Percentiles rank a stretch among this genome's conserved stretches.
Conservation (phyloP, 2,329 filamentous ascomycete genomes). For the Neophaeococcomyces mojaviensis region DNA sequence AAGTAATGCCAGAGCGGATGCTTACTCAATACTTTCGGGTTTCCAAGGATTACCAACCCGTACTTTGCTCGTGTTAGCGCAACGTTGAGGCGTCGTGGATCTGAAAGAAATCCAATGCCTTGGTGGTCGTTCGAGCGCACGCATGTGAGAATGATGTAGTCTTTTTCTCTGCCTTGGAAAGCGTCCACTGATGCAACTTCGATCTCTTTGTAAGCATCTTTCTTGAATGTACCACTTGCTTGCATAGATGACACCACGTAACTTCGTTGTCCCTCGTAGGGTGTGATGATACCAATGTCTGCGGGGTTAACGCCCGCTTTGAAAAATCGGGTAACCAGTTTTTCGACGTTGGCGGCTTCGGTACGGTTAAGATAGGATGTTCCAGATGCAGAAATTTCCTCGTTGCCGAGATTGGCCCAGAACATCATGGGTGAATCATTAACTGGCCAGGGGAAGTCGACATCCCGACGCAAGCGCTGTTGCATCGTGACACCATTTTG, state of each 20-base stretch:
- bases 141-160: slow-evolving; percentile 96
- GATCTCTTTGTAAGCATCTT: slow-evolving; percentile 97
- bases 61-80: slow-evolving; percentile 95
- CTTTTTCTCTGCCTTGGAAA: slow-evolving; percentile 97
- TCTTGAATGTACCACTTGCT: slow-evolving; percentile 92
- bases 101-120: slow-evolving; percentile 96
- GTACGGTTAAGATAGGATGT: slow-evolving; percentile 98
- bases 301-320: slow-evolving; percentile 92
- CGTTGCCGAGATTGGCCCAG: slow-evolving; percentile 95
- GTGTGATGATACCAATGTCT: slow-evolving; percentile 96
- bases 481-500: slow-evolving; percentile 93
- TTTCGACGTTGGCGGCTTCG: slow-evolving; percentile 94
- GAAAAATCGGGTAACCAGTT: slow-evolving; percentile 97
- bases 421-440: slow-evolving; percentile 98
- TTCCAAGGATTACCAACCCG: slow-evolving; percentile 90
- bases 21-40: slow-evolving; percentile 94
- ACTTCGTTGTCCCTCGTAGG: slow-evolving; percentile 95
- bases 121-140: slow-evolving; percentile 98
- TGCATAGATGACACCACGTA: slow-evolving; percentile 99
- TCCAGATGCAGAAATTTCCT: slow-evolving; percentile 95
- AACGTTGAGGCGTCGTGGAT: slow-evolving; percentile 93
- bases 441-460: slow-evolving; percentile 97
- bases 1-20: slow-evolving; percentile 97
- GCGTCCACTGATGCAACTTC: slow-evolving; percentile 97
- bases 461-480: slow-evolving; percentile 79